Percentiles rank a stretch among this genome's conserved stretches.
Conservation (phyloP, 1,284 basidiomycete genomes). For the Marasmius fiardii region DNA sequence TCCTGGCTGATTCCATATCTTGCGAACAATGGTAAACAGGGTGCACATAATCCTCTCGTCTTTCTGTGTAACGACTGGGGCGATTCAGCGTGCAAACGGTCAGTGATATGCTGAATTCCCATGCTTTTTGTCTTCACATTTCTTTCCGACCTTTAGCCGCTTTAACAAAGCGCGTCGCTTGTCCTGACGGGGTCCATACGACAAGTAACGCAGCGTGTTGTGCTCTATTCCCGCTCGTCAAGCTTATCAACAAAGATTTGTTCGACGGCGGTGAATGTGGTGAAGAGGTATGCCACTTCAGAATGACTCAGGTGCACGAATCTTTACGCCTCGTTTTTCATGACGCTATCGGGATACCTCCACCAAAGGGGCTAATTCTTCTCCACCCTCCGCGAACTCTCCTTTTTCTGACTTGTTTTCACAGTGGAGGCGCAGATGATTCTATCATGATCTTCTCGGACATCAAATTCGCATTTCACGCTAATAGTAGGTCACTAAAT, state of each 20-base stretch:
- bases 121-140: neutral
- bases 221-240: slow-evolving; percentile 31
- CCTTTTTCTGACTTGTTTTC: neutral
- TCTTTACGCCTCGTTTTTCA: slow-evolving; percentile 41
- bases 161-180: slow-evolving; percentile 16
- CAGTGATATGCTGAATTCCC: neutral
- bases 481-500: slow-evolving; percentile 24
- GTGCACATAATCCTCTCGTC: no score
- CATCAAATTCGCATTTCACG: slow-evolving; percentile 26
- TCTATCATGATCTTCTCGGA: slow-evolving; percentile 28
- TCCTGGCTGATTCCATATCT: no score
- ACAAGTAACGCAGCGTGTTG: slow-evolving; percentile 32
- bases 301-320: slow-evolving; percentile 29
- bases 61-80: neutral
- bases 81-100: neutral
- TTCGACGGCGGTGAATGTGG: slow-evolving; percentile 36
- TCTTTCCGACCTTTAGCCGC: slow-evolving; percentile 10
- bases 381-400: neutral
- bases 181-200: slow-evolving; percentile 15
- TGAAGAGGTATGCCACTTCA: slow-evolving; percentile 30
- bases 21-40: no score
- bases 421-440: slow-evolving; percentile 32
- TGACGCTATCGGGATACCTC: slow-evolving; percentile 40
- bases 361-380: slow-evolving; percentile 13
- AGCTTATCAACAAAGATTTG: slow-evolving; percentile 33